Evolutionary conservation across 1,139 yeast genomes (phyloP), one percentile per base, ranked within the genome.

Genomic region (Suhomyces kunorum): DNA sequence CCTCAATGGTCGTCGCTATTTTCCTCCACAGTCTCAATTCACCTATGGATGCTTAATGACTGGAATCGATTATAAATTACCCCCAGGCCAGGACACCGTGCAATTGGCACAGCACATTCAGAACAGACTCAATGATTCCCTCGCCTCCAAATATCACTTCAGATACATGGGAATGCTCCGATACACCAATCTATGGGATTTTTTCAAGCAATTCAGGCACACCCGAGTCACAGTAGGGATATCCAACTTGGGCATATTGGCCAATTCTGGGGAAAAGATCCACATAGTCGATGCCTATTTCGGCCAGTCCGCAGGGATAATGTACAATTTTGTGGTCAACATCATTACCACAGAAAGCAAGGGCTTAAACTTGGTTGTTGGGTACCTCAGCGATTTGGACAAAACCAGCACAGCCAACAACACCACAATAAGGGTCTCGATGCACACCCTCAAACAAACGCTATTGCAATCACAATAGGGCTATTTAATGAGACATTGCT

Each of bases 1-100:
- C 3, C 42, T 46, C 9, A 40, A 43, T 22, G 53, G 51, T 4
- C 41, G 54, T 17, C 27, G 51, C n/a, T 51, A 50, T 18, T 22
- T 39, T n/a, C 40, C 43, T 2, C 22, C 22, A 6, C 44, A 43
- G 8, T 28, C 48, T 4, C 44, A 48, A 7, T 58, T 53, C 32
- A 47, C 32, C 15, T 56, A 54, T 32, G 62, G 63, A 3, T 44
- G 55, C 4, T 42, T 54, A 44, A 59, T 58, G 7, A 51, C 58
- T 18, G 59, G 56, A 1, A 46, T 46, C 16, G 43, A 46, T 7
- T 32, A 54, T 9, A 23, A 34, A 8, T 40, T 50, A 6, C 50
- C 51, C 49, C 47, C 50, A 45, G 35, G 28, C 44, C 23, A 58
- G 14, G 12, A 23, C 2, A 33, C 34, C 6, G 11, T 11, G 4